phyloP scores from a whole-genome alignment of 371 early-diverging fungal species.

The Apophysomyces sp. region DNA sequence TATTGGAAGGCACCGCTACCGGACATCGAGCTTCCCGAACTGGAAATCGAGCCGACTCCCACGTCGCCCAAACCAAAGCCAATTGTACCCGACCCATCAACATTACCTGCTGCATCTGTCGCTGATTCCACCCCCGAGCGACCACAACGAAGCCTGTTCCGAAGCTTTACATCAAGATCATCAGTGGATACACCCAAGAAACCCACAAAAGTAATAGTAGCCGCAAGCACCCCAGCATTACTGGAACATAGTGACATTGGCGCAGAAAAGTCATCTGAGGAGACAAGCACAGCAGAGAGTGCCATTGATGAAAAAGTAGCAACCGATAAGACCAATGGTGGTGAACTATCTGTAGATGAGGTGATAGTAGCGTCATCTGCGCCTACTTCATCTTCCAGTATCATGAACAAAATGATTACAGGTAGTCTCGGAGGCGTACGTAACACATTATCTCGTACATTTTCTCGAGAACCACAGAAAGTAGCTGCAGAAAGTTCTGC shows the following conservation, averaged over 20 bases:
- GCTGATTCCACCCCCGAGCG: conserved; percentile 10
- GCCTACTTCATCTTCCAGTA: conserved; percentile 11
- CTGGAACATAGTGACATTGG: conserved; percentile 1
- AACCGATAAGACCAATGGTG: conserved; percentile 6
- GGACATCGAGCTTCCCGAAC: conserved; percentile 43
- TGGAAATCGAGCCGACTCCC: conserved; percentile 25
- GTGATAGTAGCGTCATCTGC: not conserved
- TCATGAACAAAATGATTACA: conserved; percentile 27
- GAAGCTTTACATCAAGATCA: conserved; percentile 41
- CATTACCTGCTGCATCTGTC: conserved; percentile 21
- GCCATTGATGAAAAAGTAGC: conserved; percentile 3
- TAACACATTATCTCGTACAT: conserved; percentile 38
- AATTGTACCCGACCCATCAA: conserved; percentile 37
- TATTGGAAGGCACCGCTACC: conserved; percentile 71
- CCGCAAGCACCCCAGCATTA: conserved; percentile 16
- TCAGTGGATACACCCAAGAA: conserved; percentile 1
- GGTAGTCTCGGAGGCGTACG: conserved; percentile 26
- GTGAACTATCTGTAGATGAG: conserved; percentile 1
- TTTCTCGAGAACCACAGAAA: conserved; percentile 8
- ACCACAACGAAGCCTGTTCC: conserved; percentile 26
- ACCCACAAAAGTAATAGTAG: conserved; percentile 4
- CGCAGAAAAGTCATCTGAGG: conserved; percentile 4
- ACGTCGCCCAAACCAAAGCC: conserved; percentile 19
- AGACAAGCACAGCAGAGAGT: not conserved
- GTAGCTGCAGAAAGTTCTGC: conserved; percentile 3